Percentiles rank a stretch among this genome's conserved stretches.
These are phyloP conservation scores for Melaleuca alternifolia DNA, from an alignment of 345 rosid species.

Conservation along the genomic window DNA sequence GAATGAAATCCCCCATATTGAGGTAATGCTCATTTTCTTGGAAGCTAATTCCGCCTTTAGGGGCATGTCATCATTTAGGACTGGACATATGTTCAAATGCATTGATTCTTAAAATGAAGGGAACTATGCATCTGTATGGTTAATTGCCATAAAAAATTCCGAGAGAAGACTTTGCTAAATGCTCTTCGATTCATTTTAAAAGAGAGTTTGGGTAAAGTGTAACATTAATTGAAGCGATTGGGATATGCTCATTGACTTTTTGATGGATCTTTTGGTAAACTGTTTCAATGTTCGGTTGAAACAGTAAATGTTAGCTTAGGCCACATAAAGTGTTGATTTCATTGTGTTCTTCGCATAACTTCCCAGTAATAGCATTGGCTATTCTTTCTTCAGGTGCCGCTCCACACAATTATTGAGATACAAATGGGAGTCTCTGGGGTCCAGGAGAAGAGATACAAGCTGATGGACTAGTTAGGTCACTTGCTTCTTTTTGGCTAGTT, in stretches of 20 bases:
- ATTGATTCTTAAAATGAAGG: neutral
- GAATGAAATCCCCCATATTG: constrained; percentile 91
- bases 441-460: constrained; percentile 96
- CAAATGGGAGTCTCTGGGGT: constrained; percentile 99
- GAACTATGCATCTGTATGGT: neutral
- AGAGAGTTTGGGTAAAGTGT: neutral
- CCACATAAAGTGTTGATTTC: neutral
- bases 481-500: neutral
- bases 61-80: neutral
- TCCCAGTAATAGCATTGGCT: neutral
- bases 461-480: constrained; percentile 65
- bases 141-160: neutral
- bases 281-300: neutral
- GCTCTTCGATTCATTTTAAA: neutral
- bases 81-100: neutral
- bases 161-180: neutral
- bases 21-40: constrained; percentile 32
- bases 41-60: neutral
- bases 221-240: neutral
- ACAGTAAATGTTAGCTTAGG: neutral
- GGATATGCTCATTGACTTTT: neutral
- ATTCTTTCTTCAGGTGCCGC: constrained; percentile 68
- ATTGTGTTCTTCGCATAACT: neutral
- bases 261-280: neutral
- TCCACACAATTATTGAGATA: constrained; percentile 97